phyloP scores from a whole-genome alignment of 352 stramenopile species.

The Phytophthora tubulina region DNA sequence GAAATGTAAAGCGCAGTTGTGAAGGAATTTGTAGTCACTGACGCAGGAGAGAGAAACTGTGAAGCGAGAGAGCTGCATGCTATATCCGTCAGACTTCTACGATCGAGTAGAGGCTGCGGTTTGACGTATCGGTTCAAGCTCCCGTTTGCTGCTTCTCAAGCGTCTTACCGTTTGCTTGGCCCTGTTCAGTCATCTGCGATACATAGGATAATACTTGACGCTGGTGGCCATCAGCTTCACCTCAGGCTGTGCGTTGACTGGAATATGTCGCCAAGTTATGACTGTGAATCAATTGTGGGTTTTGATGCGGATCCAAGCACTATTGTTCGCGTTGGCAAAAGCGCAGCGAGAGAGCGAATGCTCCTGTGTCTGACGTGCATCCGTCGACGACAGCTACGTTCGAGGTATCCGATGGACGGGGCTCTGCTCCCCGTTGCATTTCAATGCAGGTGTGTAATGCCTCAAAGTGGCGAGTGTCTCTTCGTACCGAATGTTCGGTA shows the following conservation, averaged over 20 bases:
- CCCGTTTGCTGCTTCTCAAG: no score
- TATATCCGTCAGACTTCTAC: slow-evolving; percentile 28
- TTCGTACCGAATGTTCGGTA: no score
- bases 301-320: neutral
- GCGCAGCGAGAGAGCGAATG: no score
- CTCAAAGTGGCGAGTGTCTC: neutral
- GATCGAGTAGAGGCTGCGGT: neutral
- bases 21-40: neutral
- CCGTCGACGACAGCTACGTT: neutral
- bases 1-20: no score
- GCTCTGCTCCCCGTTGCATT: slow-evolving; percentile 19
- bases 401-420: slow-evolving; percentile 31
- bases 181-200: slow-evolving; percentile 3
- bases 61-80: slow-evolving; percentile 25
- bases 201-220: neutral
- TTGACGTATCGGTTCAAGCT: no score
- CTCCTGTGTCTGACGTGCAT: slow-evolving; percentile 4
- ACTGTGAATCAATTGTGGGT: neutral
- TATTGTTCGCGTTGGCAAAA: no score
- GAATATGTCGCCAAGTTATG: slow-evolving; percentile 3
- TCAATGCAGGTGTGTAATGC: slow-evolving; percentile 21
- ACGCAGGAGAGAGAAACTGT: slow-evolving; percentile 1
- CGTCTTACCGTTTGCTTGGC: neutral
- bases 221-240: neutral
- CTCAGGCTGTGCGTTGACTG: neutral